Conservation (phyloP, 2,329 filamentous ascomycete species). For the Phialemonium atrogriseum region DNA sequence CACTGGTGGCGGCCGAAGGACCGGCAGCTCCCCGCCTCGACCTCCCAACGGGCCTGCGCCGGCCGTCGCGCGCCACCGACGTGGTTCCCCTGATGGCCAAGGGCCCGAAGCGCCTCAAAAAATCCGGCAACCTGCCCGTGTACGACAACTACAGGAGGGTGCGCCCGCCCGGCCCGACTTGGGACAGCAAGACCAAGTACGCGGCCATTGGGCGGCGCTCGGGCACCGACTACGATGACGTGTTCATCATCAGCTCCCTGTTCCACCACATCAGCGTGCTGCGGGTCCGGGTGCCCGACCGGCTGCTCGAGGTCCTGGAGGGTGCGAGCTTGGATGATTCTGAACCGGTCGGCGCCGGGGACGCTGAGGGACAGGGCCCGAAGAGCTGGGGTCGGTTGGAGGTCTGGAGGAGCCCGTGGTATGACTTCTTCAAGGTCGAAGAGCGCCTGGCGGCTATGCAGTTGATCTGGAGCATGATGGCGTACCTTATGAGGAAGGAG, state of each 20-base stretch:
- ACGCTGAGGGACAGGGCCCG: conserved; percentile 20
- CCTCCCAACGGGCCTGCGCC: too few relatives aligned
- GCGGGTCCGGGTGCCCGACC: conserved; percentile 47
- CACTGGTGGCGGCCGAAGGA: background rate
- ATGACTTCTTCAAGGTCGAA: conserved; percentile 46
- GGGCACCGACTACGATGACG: conserved; percentile 46
- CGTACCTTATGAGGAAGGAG: conserved; percentile 47
- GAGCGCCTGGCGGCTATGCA: conserved; percentile 50
- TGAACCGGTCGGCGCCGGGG: too few relatives aligned
- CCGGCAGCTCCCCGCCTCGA: background rate
- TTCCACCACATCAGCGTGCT: conserved; percentile 55
- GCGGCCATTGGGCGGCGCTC: conserved; percentile 43
- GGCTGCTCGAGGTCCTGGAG: conserved; percentile 43
- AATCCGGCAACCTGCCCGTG: conserved; percentile 34
- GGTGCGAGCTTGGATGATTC: too few relatives aligned
- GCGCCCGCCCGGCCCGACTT: conserved; percentile 45
- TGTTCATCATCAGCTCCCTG: conserved; percentile 52
- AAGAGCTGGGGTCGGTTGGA: conserved; percentile 43
- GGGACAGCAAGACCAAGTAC: conserved; percentile 54
- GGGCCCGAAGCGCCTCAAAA: conserved; percentile 39
- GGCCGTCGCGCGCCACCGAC: too few relatives aligned
- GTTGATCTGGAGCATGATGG: conserved; percentile 51
- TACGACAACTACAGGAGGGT: conserved; percentile 59
- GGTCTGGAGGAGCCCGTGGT: conserved; percentile 53
- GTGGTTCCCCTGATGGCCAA: background rate